phyloP scores from a whole-genome alignment of 2,329 filamentous ascomycete genomes.

The Cadophora malorum region DNA sequence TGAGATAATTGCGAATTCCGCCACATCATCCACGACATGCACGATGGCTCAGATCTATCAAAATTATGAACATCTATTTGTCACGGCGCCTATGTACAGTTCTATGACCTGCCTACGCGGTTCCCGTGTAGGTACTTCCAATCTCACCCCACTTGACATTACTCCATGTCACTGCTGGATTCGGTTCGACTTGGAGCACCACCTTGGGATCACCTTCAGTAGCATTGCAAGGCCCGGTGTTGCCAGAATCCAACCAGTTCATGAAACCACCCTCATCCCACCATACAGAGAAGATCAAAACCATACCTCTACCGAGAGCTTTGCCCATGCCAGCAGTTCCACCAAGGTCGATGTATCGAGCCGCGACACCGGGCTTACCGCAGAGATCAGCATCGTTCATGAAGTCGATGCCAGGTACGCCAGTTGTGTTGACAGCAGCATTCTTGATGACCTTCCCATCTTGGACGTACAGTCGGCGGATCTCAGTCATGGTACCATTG shows the following conservation, averaged over 20 bases:
- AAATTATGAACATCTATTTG: not conserved
- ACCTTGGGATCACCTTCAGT: conserved; percentile 58
- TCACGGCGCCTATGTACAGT: not conserved
- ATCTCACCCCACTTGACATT: conserved; percentile 68
- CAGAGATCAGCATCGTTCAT: conserved; percentile 57
- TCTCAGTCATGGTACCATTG: conserved; percentile 56
- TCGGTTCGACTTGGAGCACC: conserved; percentile 54
- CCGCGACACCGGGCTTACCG: conserved; percentile 61
- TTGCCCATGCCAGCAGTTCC: conserved; percentile 60
- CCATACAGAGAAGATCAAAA: conserved; percentile 61
- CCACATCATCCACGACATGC: not conserved
- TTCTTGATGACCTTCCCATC: conserved; percentile 59
- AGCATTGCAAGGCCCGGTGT: conserved; percentile 59
- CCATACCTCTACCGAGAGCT: conserved; percentile 60
- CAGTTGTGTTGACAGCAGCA: conserved; percentile 51
- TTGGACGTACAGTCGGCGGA: conserved; percentile 64
- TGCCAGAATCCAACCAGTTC: conserved; percentile 61
- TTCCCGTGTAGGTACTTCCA: conserved; percentile 51
- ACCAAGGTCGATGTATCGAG: conserved; percentile 57
- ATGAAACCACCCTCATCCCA: conserved; percentile 59
- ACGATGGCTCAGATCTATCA: not conserved
- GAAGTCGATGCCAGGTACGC: conserved; percentile 49
- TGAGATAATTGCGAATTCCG: too few species aligned
- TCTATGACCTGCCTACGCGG: not conserved
- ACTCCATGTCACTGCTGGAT: conserved; percentile 59